Conservation (phyloP, 2,329 filamentous ascomycete genomes). For the Aspergillus vadensis region DNA sequence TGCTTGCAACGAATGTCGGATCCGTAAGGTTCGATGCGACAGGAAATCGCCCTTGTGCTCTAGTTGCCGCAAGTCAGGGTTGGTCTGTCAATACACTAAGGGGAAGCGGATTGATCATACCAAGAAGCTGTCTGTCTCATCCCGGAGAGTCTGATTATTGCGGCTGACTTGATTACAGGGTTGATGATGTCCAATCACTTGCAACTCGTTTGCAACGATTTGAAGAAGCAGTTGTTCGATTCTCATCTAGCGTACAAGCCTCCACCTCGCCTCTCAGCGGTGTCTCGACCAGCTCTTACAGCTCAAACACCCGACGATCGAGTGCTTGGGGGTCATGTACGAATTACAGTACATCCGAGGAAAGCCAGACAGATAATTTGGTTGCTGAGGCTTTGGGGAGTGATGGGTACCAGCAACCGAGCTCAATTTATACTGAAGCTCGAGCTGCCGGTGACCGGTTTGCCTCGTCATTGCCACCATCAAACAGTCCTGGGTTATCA, state of each 20-base stretch:
- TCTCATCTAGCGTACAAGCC: neutral
- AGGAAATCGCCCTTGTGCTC: neutral
- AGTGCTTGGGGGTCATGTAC: neutral
- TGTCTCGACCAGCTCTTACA: neutral
- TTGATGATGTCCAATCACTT: neutral
- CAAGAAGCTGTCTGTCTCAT: neutral
- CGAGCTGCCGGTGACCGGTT: neutral
- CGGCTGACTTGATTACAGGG: neutral
- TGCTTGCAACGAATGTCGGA: neutral
- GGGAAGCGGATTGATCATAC: neutral
- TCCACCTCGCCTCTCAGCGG: neutral
- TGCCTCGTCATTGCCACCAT: neutral
- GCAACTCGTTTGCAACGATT: neutral
- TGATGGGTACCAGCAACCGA: neutral
- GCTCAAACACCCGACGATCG: neutral
- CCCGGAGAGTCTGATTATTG: neutral
- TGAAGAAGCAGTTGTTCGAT: neutral
- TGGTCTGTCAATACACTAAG: neutral
- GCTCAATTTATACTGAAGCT: neutral
- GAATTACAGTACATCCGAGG: neutral
- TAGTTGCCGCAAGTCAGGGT: neutral
- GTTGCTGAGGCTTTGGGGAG: neutral
- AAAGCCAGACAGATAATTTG: neutral
- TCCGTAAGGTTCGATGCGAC: constrained; percentile 8
- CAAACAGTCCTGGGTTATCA: neutral